A percentile compares a stretch with the other conserved stretches of the same genome.
Evolutionary conservation across 2,329 filamentous ascomycete genomes (phyloP).

Genomic region (Rhynchosporium graminicola): DNA sequence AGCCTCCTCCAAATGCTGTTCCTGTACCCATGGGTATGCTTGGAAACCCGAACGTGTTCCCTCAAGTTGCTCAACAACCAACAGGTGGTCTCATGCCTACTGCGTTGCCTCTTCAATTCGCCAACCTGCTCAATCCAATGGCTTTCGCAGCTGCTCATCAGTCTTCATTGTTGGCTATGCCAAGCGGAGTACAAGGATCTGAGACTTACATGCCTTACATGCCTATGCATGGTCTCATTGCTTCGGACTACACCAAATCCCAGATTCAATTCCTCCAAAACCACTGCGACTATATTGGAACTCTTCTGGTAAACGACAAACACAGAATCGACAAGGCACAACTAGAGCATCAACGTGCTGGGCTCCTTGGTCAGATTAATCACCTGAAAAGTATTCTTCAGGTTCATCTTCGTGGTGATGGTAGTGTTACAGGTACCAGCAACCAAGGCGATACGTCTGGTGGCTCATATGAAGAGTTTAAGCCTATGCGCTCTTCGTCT

Average conservation of each 20-base stretch:
- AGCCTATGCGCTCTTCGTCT: background rate
- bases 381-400: slow-evolving; percentile 32
- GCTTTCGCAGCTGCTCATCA: slow-evolving; percentile 26
- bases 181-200: slow-evolving; percentile 10
- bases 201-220: slow-evolving; percentile 23
- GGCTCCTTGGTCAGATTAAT: slow-evolving; percentile 43
- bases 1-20: slow-evolving; percentile 31
- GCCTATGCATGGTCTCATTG: slow-evolving; percentile 21
- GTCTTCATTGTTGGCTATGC: slow-evolving; percentile 25
- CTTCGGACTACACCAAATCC: slow-evolving; percentile 27
- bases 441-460: background rate
- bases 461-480: slow-evolving; percentile 3
- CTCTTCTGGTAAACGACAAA: slow-evolving; percentile 61
- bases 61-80: slow-evolving; percentile 19
- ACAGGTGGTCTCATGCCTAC: slow-evolving; percentile 24
- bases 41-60: slow-evolving; percentile 33
- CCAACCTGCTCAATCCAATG: slow-evolving; percentile 18
- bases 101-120: slow-evolving; percentile 24
- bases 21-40: slow-evolving; percentile 35
- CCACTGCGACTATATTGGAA: slow-evolving; percentile 58
- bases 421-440: background rate
- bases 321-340: slow-evolving; percentile 61
- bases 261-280: slow-evolving; percentile 45
- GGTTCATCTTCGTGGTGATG: slow-evolving; percentile 28
- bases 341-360: slow-evolving; percentile 48